Percentiles rank a stretch among this genome's conserved stretches.
Evolutionary conservation across 352 stramenopile genomes (phyloP).

Genomic region (Chrysophaeum taylorii): DNA sequence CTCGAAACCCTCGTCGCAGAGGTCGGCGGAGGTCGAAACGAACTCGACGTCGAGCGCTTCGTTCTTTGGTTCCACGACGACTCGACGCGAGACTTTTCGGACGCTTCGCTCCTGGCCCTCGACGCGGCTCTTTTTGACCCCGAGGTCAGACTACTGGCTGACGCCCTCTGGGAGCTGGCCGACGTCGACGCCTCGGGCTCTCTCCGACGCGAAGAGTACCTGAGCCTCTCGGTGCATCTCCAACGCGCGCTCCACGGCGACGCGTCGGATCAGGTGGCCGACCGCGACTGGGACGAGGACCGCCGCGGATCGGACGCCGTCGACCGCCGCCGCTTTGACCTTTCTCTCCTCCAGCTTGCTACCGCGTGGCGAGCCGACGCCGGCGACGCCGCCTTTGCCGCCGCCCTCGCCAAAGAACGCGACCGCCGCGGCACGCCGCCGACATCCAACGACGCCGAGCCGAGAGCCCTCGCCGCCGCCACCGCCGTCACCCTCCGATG

Average conservation of each 20-base stretch:
- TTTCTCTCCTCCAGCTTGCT: neutral
- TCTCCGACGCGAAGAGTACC: neutral
- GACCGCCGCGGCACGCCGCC: too few species aligned
- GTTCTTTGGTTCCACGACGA: neutral
- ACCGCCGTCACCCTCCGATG: too few species aligned
- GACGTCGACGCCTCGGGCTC: neutral
- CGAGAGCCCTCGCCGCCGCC: too few species aligned
- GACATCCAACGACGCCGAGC: too few species aligned
- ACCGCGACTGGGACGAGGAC: constrained; percentile 1
- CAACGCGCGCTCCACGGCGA: neutral
- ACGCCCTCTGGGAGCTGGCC: neutral
- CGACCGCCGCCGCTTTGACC: neutral
- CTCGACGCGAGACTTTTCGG: too few species aligned
- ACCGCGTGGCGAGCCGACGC: too few species aligned
- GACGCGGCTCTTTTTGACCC: neutral
- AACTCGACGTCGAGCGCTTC: neutral
- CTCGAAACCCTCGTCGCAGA: neutral
- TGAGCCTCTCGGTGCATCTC: neutral
- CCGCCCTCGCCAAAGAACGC: too few species aligned
- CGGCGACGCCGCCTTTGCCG: too few species aligned
- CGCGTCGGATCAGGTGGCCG: neutral
- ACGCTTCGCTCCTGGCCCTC: neutral
- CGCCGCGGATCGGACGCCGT: neutral
- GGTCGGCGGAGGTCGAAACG: neutral
- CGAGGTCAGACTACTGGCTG: neutral